phyloP scores from a whole-genome alignment of 306 rosid genomes.

The Vicia villosa region DNA sequence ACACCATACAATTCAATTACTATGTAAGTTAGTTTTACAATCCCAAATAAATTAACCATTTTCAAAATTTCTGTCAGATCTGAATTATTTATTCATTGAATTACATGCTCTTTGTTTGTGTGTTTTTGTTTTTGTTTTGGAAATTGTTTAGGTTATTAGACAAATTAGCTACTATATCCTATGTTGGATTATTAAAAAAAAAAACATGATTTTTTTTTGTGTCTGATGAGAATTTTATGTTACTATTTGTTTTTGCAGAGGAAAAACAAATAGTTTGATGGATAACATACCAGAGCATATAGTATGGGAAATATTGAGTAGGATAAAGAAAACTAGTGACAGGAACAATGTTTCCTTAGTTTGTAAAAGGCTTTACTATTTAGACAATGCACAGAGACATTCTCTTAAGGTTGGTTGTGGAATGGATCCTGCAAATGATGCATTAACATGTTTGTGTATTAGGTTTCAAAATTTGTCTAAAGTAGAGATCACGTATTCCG shows the following conservation, averaged over 20 bases:
- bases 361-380: conserved; percentile 55
- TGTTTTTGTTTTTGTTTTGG: neutral
- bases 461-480: conserved; percentile 66
- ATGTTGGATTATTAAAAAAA: neutral
- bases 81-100: neutral
- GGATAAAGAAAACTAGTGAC: conserved; percentile 61
- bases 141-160: neutral
- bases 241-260: neutral
- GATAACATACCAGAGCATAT: conserved; percentile 76
- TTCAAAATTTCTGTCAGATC: neutral
- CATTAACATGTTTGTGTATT: conserved; percentile 63
- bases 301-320: conserved; percentile 78
- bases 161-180: neutral
- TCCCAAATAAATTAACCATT: conserved; percentile 19
- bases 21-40: neutral
- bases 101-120: neutral
- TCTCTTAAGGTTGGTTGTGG: conserved; percentile 80
- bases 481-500: conserved; percentile 76
- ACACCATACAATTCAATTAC: neutral
- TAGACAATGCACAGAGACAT: conserved; percentile 73
- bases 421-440: conserved; percentile 85
- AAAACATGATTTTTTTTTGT: neutral
- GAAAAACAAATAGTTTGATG: conserved; percentile 44
- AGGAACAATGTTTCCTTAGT: conserved; percentile 63
- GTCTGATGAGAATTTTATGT: conserved; percentile 4